These are phyloP conservation scores for Lachnum nothofagi DNA, from an alignment of 2,329 filamentous ascomycete genomes.

Conservation along the genomic window DNA sequence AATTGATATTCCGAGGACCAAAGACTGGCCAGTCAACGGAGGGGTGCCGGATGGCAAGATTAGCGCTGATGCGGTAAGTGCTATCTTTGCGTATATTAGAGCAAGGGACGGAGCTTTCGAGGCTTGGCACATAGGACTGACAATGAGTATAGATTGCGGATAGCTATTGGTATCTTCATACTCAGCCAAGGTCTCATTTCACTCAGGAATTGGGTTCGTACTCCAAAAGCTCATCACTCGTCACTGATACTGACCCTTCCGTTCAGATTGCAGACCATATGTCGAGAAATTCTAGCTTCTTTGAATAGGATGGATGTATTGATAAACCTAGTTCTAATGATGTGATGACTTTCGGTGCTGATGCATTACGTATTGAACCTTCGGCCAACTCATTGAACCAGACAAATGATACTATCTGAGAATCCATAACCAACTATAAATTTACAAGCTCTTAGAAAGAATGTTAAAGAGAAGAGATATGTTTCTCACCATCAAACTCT, in stretches of 20 bases:
- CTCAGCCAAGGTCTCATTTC: slow-evolving; percentile 72
- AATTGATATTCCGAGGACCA: slow-evolving; percentile 73
- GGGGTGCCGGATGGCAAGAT: slow-evolving; percentile 59
- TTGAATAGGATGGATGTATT: background rate
- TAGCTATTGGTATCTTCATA: slow-evolving; percentile 73
- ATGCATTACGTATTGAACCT: too few relatives aligned
- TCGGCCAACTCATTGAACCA: too few relatives aligned
- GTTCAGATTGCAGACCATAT: slow-evolving; percentile 61
- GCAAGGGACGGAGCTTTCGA: background rate
- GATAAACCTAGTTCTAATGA: too few relatives aligned
- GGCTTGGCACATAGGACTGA: slow-evolving; percentile 59
- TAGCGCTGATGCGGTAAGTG: slow-evolving; percentile 64
- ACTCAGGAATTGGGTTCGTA: slow-evolving; percentile 64
- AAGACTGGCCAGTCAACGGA: slow-evolving; percentile 43
- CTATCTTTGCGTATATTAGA: background rate
- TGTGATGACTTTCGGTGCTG: background rate
- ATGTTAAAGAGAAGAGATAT: slow-evolving; percentile 36
- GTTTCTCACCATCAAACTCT: slow-evolving; percentile 85
- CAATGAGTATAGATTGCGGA: slow-evolving; percentile 1
- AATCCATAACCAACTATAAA: background rate
- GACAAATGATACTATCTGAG: too few relatives aligned
- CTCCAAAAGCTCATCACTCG: background rate
- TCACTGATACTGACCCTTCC: background rate
- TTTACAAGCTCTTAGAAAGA: background rate
- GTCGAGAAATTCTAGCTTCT: slow-evolving; percentile 62